These are phyloP conservation scores for Fusarium multiceps DNA, from an alignment of 2,329 filamentous ascomycete species.

Conservation along the genomic window DNA sequence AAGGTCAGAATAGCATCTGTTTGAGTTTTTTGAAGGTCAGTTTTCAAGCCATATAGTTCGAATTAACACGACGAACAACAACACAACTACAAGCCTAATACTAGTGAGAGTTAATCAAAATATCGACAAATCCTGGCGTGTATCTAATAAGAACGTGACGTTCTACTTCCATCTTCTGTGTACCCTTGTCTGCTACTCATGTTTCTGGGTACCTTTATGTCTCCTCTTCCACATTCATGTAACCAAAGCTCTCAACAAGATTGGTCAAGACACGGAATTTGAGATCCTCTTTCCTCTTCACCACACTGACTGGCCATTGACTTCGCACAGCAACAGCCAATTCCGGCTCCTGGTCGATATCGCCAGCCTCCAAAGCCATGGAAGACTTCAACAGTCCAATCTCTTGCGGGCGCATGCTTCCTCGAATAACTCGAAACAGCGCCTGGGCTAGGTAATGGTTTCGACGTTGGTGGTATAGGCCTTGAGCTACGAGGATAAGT, in stretches of 20 bases:
- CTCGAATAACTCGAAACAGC: slow-evolving; percentile 50
- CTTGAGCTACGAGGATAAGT: slow-evolving; percentile 50
- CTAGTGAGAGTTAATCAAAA: too few species aligned
- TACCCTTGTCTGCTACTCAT: too few species aligned
- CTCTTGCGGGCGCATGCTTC: slow-evolving; percentile 50
- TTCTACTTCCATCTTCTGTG: neutral
- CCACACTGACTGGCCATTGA: slow-evolving; percentile 48
- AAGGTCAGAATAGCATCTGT: neutral
- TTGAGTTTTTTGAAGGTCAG: too few species aligned
- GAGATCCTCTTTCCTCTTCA: slow-evolving; percentile 45
- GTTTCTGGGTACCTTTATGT: neutral
- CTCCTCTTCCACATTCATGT: slow-evolving; percentile 2
- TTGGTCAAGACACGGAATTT: slow-evolving; percentile 39
- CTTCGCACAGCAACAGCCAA: slow-evolving; percentile 46
- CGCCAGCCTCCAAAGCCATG: slow-evolving; percentile 34
- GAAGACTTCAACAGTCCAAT: slow-evolving; percentile 28
- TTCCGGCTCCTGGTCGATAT: slow-evolving; percentile 28
- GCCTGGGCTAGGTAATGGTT: slow-evolving; percentile 51
- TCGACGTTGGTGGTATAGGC: slow-evolving; percentile 48
- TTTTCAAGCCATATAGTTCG: too few species aligned
- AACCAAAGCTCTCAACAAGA: slow-evolving; percentile 37
- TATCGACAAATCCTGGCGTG: neutral
- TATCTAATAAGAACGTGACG: neutral
- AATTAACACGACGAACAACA: too few species aligned
- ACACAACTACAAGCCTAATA: too few species aligned